Conservation (phyloP, 805 yeast species). For the Candida vaughaniae region DNA sequence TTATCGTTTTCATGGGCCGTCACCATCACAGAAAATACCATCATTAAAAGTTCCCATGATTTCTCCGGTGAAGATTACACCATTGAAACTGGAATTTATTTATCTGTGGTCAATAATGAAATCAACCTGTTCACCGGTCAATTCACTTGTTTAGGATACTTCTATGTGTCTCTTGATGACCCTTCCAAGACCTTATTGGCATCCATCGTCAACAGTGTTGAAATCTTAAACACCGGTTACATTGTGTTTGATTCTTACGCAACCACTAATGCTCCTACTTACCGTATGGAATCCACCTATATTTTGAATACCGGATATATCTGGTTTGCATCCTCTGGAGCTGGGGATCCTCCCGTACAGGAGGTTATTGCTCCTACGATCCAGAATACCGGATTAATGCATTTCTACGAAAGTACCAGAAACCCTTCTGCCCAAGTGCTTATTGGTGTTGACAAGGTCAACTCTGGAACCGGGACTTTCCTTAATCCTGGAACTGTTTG, state of each 20-base stretch:
- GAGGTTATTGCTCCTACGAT: conserved; percentile 11
- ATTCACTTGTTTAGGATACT: conserved; percentile 17
- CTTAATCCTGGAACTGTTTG: conserved; percentile 24
- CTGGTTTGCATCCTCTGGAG: conserved; percentile 15
- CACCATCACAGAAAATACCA: conserved; percentile 15
- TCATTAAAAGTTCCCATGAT: conserved; percentile 16
- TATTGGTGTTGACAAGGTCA: conserved; percentile 10
- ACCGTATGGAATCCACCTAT: conserved; percentile 4
- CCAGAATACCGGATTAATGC: conserved; percentile 15
- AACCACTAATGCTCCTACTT: conserved; percentile 15
- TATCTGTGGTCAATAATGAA: conserved; percentile 24
- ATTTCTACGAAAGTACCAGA: conserved; percentile 12
- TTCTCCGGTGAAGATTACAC: conserved; percentile 17
- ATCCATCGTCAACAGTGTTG: conserved; percentile 2
- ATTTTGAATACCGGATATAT: conserved; percentile 19
- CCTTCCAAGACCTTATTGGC: conserved; percentile 11
- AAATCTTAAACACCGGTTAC: conserved; percentile 11
- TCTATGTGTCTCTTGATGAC: conserved; percentile 15
- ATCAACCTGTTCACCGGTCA: conserved; percentile 18
- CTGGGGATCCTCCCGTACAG: conserved; percentile 13
- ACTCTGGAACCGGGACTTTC: conserved; percentile 14
- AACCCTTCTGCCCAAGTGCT: conserved; percentile 10
- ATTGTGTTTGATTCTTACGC: conserved; percentile 16
- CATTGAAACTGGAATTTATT: conserved; percentile 20
- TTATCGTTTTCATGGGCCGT: too few species aligned